A percentile compares a stretch with the other conserved stretches of the same genome.
Conservation (phyloP, 495 filamentous ascomycete genomes). For the Trichoderma asperelloides region DNA sequence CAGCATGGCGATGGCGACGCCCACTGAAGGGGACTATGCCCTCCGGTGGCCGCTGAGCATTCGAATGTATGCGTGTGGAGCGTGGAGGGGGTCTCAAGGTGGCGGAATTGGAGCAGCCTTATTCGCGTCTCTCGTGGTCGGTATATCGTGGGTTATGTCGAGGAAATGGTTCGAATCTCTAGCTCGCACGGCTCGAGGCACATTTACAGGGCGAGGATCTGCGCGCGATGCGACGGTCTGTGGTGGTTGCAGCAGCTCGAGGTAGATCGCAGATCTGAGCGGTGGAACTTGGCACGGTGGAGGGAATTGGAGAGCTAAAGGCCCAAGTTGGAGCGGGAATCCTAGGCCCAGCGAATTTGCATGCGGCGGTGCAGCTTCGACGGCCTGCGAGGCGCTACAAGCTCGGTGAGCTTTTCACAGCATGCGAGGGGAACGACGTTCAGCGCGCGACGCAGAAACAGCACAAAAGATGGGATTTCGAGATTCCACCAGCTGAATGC, state of each 20-base stretch:
- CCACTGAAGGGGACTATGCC: constrained; percentile 29
- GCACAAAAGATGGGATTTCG: neutral
- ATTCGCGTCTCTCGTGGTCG: neutral
- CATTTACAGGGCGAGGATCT: neutral
- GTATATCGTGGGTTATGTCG: neutral
- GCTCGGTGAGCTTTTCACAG: neutral
- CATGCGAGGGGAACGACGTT: neutral
- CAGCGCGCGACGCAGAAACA: neutral
- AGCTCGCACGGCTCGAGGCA: neutral
- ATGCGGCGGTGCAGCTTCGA: neutral
- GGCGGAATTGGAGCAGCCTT: neutral
- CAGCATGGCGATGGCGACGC: constrained; percentile 47
- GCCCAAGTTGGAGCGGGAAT: neutral
- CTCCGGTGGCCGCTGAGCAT: constrained; percentile 8
- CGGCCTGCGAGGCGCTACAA: neutral
- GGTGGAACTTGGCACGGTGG: constrained; percentile 5
- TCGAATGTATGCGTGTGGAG: constrained; percentile 3
- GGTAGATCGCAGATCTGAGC: constrained; percentile 6
- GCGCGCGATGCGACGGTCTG: neutral
- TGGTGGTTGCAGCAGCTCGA: neutral
- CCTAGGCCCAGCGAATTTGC: neutral
- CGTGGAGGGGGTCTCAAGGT: no score
- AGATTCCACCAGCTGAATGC: neutral
- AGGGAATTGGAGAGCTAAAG: neutral
- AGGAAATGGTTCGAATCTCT: neutral